Percentiles rank a stretch among this genome's conserved stretches.
Conservation (phyloP, 495 filamentous ascomycete genomes). For the Bacidia gigantensis region DNA sequence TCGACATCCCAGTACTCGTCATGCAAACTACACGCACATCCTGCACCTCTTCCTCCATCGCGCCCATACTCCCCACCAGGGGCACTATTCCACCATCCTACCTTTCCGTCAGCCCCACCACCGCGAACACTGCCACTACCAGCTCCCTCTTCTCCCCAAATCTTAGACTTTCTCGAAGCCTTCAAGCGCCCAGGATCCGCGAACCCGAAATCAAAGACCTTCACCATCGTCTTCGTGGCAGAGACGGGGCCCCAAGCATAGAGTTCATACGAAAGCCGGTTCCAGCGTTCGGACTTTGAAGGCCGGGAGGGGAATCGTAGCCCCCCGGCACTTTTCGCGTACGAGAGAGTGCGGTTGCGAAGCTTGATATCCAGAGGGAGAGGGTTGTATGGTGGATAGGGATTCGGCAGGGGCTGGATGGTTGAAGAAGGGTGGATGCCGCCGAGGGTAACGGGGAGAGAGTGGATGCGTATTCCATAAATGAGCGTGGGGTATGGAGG, state of each 20-base stretch:
- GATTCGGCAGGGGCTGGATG: neutral
- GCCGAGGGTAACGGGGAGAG: conserved; percentile 2
- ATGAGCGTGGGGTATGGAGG: neutral
- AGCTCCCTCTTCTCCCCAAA: neutral
- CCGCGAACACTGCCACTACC: too few species aligned
- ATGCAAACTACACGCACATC: conserved; percentile 4
- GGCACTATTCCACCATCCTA: neutral
- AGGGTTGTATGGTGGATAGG: neutral
- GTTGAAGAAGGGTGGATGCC: neutral
- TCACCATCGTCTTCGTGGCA: neutral
- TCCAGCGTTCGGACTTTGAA: neutral
- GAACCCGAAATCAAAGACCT: conserved; percentile 11
- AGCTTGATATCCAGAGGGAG: neutral
- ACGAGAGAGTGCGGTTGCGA: neutral
- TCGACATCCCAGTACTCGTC: conserved; percentile 2
- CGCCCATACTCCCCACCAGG: neutral
- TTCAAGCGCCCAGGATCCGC: conserved; percentile 1
- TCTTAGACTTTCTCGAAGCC: neutral
- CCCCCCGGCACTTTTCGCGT: neutral
- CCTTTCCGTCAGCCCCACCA: too few species aligned
- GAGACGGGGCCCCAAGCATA: conserved; percentile 1
- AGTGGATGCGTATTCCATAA: conserved; percentile 6
- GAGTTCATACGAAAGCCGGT: neutral
- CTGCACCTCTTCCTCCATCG: neutral
- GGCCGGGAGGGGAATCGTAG: neutral